A percentile compares a stretch with the other conserved stretches of the same genome.
Conservation (phyloP, 768 basidiomycete species). For the Trametes cubensis region DNA sequence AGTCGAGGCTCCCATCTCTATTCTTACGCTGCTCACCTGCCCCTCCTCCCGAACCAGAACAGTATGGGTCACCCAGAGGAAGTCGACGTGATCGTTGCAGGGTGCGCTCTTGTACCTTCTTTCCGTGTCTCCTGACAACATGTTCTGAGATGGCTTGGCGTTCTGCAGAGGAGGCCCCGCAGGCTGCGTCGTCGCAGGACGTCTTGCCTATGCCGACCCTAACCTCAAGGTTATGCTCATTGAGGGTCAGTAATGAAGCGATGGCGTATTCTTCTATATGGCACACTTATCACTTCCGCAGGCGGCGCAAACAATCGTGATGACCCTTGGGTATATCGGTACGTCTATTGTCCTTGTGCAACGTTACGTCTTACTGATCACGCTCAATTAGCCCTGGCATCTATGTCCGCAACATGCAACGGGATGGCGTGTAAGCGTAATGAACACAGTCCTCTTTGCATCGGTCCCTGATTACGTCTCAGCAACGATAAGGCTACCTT, state of each 20-base stretch:
- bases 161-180: constrained; percentile 59
- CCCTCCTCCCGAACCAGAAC: constrained; percentile 4
- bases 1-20: constrained; percentile 25
- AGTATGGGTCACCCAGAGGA: constrained; percentile 60
- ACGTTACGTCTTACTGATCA: background rate
- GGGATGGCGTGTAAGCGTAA: constrained; percentile 58
- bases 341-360: constrained; percentile 7
- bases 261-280: background rate
- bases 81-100: constrained; percentile 72
- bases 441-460: background rate
- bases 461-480: background rate
- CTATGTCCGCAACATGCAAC: constrained; percentile 72
- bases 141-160: background rate
- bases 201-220: constrained; percentile 71
- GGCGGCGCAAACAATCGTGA: constrained; percentile 72
- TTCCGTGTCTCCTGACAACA: background rate
- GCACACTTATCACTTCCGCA: constrained; percentile 26
- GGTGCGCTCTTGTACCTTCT: constrained; percentile 38
- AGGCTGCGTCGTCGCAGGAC: constrained; percentile 70
- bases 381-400: constrained; percentile 58
- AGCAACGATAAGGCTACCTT: constrained; percentile 78
- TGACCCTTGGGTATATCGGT: constrained; percentile 76
- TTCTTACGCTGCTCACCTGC: constrained; percentile 26
- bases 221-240: constrained; percentile 76
- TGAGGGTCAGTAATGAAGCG: constrained; percentile 47